Conservation (phyloP, 768 basidiomycete genomes). For the Coprinopsis sp. region DNA sequence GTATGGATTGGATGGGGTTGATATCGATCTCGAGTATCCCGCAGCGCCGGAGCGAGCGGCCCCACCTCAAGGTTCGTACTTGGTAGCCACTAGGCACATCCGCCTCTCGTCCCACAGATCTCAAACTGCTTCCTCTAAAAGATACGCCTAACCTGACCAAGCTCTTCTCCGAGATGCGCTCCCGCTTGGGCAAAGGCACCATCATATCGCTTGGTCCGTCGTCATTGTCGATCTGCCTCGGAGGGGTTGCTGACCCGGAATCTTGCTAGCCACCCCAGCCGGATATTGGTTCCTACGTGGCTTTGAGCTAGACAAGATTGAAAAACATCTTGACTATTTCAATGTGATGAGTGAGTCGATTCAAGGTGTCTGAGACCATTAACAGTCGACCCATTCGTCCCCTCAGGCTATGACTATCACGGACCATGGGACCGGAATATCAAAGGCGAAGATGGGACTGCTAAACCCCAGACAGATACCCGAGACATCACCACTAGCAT, state of each 20-base stretch:
- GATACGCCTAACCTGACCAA: conserved; percentile 19
- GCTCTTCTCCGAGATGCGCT: conserved; percentile 15
- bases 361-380: too few species aligned
- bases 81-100: background rate
- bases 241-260: too few species aligned
- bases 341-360: conserved; percentile 21
- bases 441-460: conserved; percentile 15
- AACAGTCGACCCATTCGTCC: too few species aligned
- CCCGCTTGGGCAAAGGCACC: conserved; percentile 7
- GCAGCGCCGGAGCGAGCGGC: conserved; percentile 16
- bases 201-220: conserved; percentile 12
- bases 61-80: conserved; percentile 14
- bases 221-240: too few species aligned
- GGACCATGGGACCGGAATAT: conserved; percentile 21
- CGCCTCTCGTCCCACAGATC: background rate
- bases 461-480: conserved; percentile 20
- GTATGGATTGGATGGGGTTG: conserved; percentile 17
- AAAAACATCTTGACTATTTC: conserved; percentile 12
- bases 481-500: conserved; percentile 18
- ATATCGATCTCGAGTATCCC: conserved; percentile 22
- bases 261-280: conserved; percentile 14
- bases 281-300: conserved; percentile 19
- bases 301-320: conserved; percentile 22
- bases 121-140: background rate
- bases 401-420: conserved; percentile 19